Base-by-base conservation (phyloP, 495 filamentous ascomycete genomes). In the Penicillium psychrofluorescens region DNA sequence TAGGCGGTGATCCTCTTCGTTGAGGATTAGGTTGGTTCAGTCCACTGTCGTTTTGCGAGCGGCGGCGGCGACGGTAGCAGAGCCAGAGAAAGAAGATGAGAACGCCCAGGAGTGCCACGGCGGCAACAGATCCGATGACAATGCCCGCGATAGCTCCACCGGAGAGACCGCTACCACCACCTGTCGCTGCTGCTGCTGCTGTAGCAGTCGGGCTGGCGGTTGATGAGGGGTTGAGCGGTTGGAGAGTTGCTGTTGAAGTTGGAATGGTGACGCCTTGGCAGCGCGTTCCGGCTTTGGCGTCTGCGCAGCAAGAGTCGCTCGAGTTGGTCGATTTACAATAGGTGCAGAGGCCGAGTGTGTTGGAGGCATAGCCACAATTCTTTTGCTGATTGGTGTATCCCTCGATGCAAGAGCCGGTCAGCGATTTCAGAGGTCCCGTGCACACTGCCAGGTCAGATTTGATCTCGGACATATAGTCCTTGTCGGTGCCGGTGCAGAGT, bases 301-400 rank as follows among this genome's bases (percentile, higher is more conserved):
- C 86, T 43, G 85, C 79, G 57, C 94, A 99, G 70, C 94, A 99
- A 0, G 90, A 92, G 63, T 99, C 94, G 40, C 88, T 97, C 11
- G 88, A 81, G 64, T 95, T 95, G 33, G 83, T 90, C 10, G 79
- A 70, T 27, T 75, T 75, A 62, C 94, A 99, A 55, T 90, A 95
- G 11, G 80, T 75, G 67, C 94, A 99, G 35, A 99, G 72, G 2
- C 90, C 90, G 48, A 85, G 67, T 1, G 88, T 77, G 62, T 94
- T 97, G 12, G 77, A 67, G 29, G 77, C 77, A 61, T 81, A 99
- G 35, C 94, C 94, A 65, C 94, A 99, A 53, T 97, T 83, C 30
- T 84, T 64, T 0, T 83, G 81, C 66, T 99, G 90, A 58, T 97
- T 99, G 28, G 70, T 59, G 29, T 77, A 74, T 42, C 82, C 94